Percentiles rank a stretch among this genome's conserved stretches.
These are phyloP conservation scores for Xylaria palmicola DNA, from an alignment of 495 filamentous ascomycete species.

Conservation along the genomic window DNA sequence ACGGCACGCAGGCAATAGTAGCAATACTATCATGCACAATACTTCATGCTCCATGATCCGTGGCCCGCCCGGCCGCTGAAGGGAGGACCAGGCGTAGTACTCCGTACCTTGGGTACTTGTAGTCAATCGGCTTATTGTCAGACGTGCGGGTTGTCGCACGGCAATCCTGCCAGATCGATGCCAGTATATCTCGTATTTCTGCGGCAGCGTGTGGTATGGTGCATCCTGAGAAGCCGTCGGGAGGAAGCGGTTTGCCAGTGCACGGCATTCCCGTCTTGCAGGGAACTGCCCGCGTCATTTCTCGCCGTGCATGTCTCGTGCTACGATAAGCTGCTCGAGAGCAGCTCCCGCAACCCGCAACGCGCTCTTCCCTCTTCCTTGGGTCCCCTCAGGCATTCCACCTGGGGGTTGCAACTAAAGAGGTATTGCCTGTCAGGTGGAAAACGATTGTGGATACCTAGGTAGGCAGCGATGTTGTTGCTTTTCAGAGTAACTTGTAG, in stretches of 20 bases:
- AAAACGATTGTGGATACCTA: not conserved
- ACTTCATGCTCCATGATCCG: no score
- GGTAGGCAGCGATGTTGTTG: not conserved
- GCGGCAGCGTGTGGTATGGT: not conserved
- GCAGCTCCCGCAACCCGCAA: no score
- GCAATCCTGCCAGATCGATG: slow-evolving; percentile 4
- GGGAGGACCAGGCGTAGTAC: no score
- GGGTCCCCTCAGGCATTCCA: no score
- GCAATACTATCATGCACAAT: slow-evolving; percentile 3
- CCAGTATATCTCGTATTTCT: not conserved
- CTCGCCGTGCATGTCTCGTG: slow-evolving; percentile 6
- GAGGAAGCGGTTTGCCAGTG: slow-evolving; percentile 8
- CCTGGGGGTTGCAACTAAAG: no score
- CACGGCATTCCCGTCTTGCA: slow-evolving; percentile 7
- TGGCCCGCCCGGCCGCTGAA: no score
- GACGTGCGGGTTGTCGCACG: not conserved
- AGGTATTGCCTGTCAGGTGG: no score
- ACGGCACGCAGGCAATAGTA: not conserved
- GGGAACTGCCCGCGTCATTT: slow-evolving; percentile 5
- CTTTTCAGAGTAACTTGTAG: no score
- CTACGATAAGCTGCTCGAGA: no score
- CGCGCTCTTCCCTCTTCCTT: no score
- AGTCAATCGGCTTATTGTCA: no score
- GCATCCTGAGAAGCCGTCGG: slow-evolving; percentile 1
- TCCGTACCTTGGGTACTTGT: no score